These are phyloP conservation scores for Arachis stenosperma DNA, from an alignment of 306 rosid genomes.

Conservation along the genomic window DNA sequence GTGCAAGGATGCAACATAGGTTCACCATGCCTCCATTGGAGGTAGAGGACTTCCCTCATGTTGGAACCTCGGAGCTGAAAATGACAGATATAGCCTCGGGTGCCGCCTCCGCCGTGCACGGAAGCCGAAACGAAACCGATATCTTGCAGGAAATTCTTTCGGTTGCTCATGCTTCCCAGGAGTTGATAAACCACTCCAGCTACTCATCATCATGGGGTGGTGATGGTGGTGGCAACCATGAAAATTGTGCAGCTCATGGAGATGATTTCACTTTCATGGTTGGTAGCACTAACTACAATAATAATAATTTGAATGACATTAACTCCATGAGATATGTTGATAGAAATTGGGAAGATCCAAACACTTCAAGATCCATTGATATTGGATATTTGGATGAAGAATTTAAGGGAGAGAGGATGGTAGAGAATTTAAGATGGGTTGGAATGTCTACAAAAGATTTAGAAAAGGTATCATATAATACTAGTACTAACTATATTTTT, in stretches of 20 bases:
- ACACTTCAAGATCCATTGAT: slow-evolving; percentile 46
- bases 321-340: slow-evolving; percentile 49
- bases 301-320: slow-evolving; percentile 40
- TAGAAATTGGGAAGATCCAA: slow-evolving; percentile 64
- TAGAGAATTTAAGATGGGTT: slow-evolving; percentile 87
- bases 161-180: slow-evolving; percentile 79
- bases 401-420: slow-evolving; percentile 53
- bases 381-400: slow-evolving; percentile 60
- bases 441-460: slow-evolving; percentile 72
- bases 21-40: slow-evolving; percentile 77
- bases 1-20: slow-evolving; percentile 90
- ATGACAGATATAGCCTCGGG: slow-evolving; percentile 34
- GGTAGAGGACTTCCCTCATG: slow-evolving; percentile 72
- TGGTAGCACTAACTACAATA: slow-evolving; percentile 45
- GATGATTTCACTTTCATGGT: slow-evolving; percentile 74
- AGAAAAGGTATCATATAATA: slow-evolving; percentile 59
- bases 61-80: slow-evolving; percentile 52
- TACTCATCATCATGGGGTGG: slow-evolving; percentile 16
- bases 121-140: slow-evolving; percentile 55
- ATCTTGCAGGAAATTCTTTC: slow-evolving; percentile 87
- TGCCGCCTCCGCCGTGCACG: slow-evolving; percentile 33
- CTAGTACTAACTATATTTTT: background rate
- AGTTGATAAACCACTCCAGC: slow-evolving; percentile 56
- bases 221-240: slow-evolving; percentile 48
- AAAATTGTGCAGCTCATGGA: slow-evolving; percentile 40